Base-by-base conservation (phyloP, 2,329 filamentous ascomycete genomes). In the Calonectria crousiana region DNA sequence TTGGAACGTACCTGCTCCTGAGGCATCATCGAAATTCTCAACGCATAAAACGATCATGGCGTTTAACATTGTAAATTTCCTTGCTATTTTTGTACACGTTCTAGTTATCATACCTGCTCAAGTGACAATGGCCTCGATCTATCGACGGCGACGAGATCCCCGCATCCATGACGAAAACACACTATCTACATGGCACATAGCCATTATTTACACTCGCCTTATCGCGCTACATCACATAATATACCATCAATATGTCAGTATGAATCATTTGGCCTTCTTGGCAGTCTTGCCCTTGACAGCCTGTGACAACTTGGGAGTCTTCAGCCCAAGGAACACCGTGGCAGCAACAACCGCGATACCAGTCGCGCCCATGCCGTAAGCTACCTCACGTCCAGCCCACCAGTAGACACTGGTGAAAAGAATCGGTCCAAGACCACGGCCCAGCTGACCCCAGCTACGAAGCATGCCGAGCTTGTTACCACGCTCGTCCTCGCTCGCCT, bases 341-440 rank as follows among this genome's bases (percentile, higher is more conserved):
- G 88, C 89, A 56, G 90, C 90, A 14, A 98, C 96, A 1, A 88
- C 91, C 6, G 94, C 84, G 87, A 98, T 98, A 6, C 95, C 95
- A 16, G 91, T 88, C 0, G 95, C 94, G 5, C 97, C 97, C 79
- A 95, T 89, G 1, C 88, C 89, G 84, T 98, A 99, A 2, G 97
- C 97, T 14, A 92, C 89, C 82, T 97, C 94, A 60, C 97, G 89
- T 0, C 97, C 97, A 9, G 95, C 96, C 97, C 97, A 99, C 97
- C 97, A 99, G 86, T 99, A 99, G 71, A 99, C 88, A 64, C 95
- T 95, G 75, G 97, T 98, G 83, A 99, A 99, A 44, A 98, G 86
- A 6, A 99, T 84, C 0, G 97, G 97, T 0, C 97, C 97, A 14
- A 98, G 84, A 0, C 96, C 95, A 41, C 97, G 90, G 3, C 97